Evolutionary conservation across 2,329 filamentous ascomycete genomes (phyloP), one percentile per base, ranked within the genome.

Genomic region (Endothia cerciana): DNA sequence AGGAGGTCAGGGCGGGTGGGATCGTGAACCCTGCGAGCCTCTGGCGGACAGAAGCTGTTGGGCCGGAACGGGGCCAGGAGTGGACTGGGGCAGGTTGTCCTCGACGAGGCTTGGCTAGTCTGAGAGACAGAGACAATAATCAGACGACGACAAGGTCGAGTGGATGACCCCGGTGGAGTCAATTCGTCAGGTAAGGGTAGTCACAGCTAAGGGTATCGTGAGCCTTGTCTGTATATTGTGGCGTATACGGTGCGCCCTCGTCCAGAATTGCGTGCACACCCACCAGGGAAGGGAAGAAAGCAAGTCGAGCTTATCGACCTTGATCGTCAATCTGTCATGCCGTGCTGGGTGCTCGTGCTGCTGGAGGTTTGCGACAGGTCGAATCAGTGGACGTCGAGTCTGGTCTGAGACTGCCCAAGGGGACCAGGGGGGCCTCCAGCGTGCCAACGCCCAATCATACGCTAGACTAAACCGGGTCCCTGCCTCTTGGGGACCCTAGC

Each of bases 331-430:
- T 17, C 25, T 17, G 47, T 30, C 47, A 51, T 51, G 47, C 47
- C 28, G 51, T 30, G 30, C 30, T 22, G 19, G 51, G 51, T 55
- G 51, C 51, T 36, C 17, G 30, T 55, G 51, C 30, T 55, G 51
- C 30, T 55, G 28, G 15, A 36, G 30, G 51, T 55, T 55, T 55
- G 51, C 51, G 51, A 55, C 51, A 55, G 51, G 51, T 55, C 51
- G 30, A 36, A 55, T 55, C 51, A 55, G 28, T 55, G 51, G 30
- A 33, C 51, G 30, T 55, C 51, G 51, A 55, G 51, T 55, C 51
- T 55, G 51, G 28, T 55, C 51, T 19, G 51, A 55, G 51, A 55
- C 51, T 25, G 47, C 47, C 47, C 47, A 51, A 30, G 25, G 25
- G 47, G 28, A 51, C 22, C 17, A 55, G 51, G 28, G 51, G 51